Percentiles rank a stretch among this genome's conserved stretches.
Evolutionary conservation across 192 early-diverging fungal species (phyloP).

Genomic region (Gaertneriomyces semiglobifer): DNA sequence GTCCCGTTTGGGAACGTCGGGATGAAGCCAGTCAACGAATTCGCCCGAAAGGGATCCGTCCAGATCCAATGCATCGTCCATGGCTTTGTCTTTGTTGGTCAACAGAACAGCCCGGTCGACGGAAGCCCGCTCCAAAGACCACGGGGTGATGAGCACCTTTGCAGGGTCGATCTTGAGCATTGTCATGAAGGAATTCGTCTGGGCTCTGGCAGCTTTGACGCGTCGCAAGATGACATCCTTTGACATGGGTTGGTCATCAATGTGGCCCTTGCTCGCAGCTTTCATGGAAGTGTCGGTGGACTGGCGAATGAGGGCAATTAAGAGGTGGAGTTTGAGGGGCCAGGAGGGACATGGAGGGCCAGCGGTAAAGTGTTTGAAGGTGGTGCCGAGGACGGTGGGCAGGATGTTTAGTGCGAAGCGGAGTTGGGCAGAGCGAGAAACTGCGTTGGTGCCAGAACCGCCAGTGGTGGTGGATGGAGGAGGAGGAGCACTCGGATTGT

Average conservation of each 20-base stretch:
- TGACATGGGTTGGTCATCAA: neutral
- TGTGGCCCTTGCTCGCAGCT: neutral
- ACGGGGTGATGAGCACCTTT: neutral
- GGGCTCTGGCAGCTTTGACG: neutral
- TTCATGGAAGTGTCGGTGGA: slow-evolving; percentile 4
- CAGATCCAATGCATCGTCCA: neutral
- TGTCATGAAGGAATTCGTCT: neutral
- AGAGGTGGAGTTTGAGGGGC: slow-evolving; percentile 4
- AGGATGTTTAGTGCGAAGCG: slow-evolving; percentile 6
- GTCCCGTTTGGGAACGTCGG: neutral
- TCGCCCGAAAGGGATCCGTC: neutral
- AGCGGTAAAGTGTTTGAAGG: neutral
- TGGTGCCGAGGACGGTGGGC: slow-evolving; percentile 2
- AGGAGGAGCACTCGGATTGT: no score
- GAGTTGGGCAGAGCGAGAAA: neutral
- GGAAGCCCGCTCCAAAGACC: neutral
- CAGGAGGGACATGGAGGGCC: slow-evolving; percentile 1
- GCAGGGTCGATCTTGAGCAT: neutral
- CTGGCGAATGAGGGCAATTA: neutral
- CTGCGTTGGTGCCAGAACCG: no score
- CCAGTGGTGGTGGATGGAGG: no score
- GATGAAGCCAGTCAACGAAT: neutral
- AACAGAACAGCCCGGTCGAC: neutral
- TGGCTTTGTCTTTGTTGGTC: neutral
- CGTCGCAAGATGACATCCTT: neutral